Evolutionary conservation across 345 rosid species (phyloP).

Genomic region (Trapa bicornis): DNA sequence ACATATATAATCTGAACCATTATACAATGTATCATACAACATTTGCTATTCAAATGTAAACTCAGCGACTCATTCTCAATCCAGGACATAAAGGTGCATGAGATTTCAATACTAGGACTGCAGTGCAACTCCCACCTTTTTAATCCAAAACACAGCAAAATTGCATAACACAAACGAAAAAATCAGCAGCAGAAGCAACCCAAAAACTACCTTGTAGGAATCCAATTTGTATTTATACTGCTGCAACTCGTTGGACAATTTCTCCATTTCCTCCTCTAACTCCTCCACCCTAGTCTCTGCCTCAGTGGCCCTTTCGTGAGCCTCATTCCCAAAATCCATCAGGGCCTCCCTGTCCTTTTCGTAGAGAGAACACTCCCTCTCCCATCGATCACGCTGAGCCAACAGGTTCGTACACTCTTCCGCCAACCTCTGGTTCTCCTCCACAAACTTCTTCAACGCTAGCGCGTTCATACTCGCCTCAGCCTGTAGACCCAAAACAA

Average conservation of each 20-base stretch:
- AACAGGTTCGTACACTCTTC: conserved; percentile 53
- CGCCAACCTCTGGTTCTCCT: conserved; percentile 67
- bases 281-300: conserved; percentile 58
- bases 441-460: conserved; percentile 73
- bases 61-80: neutral
- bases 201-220: conserved; percentile 24
- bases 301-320: conserved; percentile 67
- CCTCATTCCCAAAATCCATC: conserved; percentile 87
- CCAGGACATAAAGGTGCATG: neutral
- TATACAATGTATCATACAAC: neutral
- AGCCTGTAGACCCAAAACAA: conserved; percentile 22
- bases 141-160: neutral
- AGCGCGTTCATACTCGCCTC: conserved; percentile 62
- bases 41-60: neutral
- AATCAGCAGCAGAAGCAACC: neutral
- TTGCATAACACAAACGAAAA: neutral
- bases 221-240: conserved; percentile 23
- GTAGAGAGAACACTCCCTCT: conserved; percentile 71
- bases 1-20: neutral
- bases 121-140: too few species aligned
- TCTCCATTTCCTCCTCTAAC: conserved; percentile 43
- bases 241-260: conserved; percentile 35
- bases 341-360: conserved; percentile 67
- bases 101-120: neutral
- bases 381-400: conserved; percentile 55